Evolutionary conservation across 768 basidiomycete species (phyloP).

Genomic region (Lactarius deliciosus): DNA sequence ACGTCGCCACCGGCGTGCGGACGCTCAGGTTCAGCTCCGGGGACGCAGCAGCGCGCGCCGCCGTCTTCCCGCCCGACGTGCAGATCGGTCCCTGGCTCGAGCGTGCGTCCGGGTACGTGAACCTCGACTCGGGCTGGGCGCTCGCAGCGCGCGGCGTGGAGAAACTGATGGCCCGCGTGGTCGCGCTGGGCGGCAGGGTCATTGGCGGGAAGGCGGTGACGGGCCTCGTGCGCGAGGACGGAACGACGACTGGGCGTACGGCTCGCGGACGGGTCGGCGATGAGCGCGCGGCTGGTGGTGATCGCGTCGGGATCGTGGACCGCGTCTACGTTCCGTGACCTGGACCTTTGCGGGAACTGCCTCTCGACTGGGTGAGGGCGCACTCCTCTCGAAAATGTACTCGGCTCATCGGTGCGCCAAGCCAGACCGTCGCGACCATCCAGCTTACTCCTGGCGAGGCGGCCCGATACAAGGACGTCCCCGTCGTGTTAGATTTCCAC

Average conservation of each 20-base stretch:
- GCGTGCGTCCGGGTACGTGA: constrained; percentile 58
- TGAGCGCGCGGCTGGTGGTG: constrained; percentile 61
- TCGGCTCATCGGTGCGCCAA: constrained; percentile 34
- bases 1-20: constrained; percentile 54
- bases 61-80: constrained; percentile 48
- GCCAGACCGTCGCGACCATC: constrained; percentile 77
- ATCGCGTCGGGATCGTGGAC: constrained; percentile 87
- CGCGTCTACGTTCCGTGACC: constrained; percentile 66
- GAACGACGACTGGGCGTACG: constrained; percentile 55
- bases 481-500: constrained; percentile 71
- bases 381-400: neutral
- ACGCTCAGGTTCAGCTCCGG: constrained; percentile 42
- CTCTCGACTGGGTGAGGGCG: constrained; percentile 75
- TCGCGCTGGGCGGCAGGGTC: constrained; percentile 58
- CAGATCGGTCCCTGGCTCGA: constrained; percentile 39
- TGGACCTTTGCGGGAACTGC: constrained; percentile 50
- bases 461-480: constrained; percentile 54
- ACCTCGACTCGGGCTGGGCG: constrained; percentile 83
- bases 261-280: constrained; percentile 55
- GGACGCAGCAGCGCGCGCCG: constrained; percentile 43
- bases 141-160: constrained; percentile 67
- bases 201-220: constrained; percentile 55
- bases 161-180: constrained; percentile 54
- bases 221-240: constrained; percentile 45
- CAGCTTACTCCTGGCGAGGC: constrained; percentile 74